Conservation (phyloP, 2,329 filamentous ascomycete genomes). For the Ceratocystis ficicola region DNA sequence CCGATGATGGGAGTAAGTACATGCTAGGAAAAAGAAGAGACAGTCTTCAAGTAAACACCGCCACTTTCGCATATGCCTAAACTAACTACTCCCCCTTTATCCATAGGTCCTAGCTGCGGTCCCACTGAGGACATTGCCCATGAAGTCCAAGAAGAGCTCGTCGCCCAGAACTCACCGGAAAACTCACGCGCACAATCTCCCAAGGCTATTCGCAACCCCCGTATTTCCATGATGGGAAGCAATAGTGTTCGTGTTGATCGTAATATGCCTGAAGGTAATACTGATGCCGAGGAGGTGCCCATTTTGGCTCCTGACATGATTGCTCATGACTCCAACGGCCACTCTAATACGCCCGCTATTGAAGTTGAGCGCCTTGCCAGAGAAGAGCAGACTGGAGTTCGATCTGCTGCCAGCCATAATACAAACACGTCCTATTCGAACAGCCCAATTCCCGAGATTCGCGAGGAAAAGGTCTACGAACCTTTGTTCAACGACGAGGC, state of each 20-base stretch:
- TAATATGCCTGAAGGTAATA: not conserved
- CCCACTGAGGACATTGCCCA: conserved; percentile 88
- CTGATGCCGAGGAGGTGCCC: conserved; percentile 49
- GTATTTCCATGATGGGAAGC: conserved; percentile 34
- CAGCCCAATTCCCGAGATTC: conserved; percentile 64
- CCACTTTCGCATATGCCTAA: not conserved
- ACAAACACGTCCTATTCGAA: conserved; percentile 34
- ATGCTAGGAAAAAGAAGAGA: not conserved
- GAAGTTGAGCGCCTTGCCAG: conserved; percentile 50
- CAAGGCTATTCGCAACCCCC: conserved; percentile 22
- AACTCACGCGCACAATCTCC: conserved; percentile 31
- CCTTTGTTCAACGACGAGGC: conserved; percentile 70
- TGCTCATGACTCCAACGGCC: conserved; percentile 49
- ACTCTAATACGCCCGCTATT: conserved; percentile 71
- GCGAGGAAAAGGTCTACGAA: conserved; percentile 88
- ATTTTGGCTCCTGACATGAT: conserved; percentile 86
- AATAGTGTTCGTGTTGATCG: conserved; percentile 69
- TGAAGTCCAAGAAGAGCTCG: conserved; percentile 73
- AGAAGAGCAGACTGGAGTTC: conserved; percentile 48
- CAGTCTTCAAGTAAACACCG: not conserved
- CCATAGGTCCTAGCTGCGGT: conserved; percentile 33
- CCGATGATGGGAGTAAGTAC: conserved; percentile 21
- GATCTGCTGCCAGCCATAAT: conserved; percentile 49
- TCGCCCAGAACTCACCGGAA: conserved; percentile 58
- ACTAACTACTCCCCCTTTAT: conserved; percentile 21